Conservation (phyloP, 805 yeast genomes). For the Nakazawaea molendinolei region DNA sequence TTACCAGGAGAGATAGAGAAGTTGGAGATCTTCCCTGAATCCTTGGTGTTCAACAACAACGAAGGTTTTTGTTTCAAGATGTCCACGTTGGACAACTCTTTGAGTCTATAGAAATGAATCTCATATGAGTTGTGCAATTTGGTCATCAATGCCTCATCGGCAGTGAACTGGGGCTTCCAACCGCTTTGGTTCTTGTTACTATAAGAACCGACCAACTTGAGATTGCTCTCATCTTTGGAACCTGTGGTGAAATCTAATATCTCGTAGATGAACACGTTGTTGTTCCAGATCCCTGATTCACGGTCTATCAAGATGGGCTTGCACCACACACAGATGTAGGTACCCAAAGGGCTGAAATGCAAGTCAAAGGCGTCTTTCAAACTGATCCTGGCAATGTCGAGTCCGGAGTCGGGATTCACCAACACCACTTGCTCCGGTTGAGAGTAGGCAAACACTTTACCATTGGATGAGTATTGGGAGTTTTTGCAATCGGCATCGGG, state of each 20-base stretch:
- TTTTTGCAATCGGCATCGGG: slow-evolving; percentile 47
- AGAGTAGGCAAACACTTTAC: slow-evolving; percentile 64
- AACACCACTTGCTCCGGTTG: slow-evolving; percentile 56
- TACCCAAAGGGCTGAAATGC: slow-evolving; percentile 84
- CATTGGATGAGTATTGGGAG: slow-evolving; percentile 63
- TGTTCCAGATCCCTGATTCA: slow-evolving; percentile 66
- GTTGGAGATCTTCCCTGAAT: slow-evolving; percentile 35
- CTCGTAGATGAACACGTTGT: slow-evolving; percentile 76
- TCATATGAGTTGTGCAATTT: slow-evolving; percentile 45
- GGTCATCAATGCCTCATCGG: slow-evolving; percentile 69
- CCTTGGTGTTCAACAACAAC: slow-evolving; percentile 51
- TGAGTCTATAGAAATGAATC: slow-evolving; percentile 60
- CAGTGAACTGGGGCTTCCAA: slow-evolving; percentile 89
- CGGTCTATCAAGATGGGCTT: slow-evolving; percentile 62
- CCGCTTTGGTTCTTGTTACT: slow-evolving; percentile 78
- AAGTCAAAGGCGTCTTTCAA: slow-evolving; percentile 71
- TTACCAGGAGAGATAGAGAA: slow-evolving; percentile 81
- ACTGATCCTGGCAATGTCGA: slow-evolving; percentile 39
- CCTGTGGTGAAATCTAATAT: slow-evolving; percentile 34
- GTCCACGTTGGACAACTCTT: slow-evolving; percentile 30
- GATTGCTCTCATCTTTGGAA: slow-evolving; percentile 3
- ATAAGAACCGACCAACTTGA: slow-evolving; percentile 46
- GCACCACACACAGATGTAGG: slow-evolving; percentile 81
- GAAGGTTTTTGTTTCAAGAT: slow-evolving; percentile 40
- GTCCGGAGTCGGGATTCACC: slow-evolving; percentile 48